Percentiles rank a stretch among this genome's conserved stretches.
These are phyloP conservation scores for Ascochyta clinopodiicola DNA, from an alignment of 2,329 filamentous ascomycete species.

Conservation along the genomic window DNA sequence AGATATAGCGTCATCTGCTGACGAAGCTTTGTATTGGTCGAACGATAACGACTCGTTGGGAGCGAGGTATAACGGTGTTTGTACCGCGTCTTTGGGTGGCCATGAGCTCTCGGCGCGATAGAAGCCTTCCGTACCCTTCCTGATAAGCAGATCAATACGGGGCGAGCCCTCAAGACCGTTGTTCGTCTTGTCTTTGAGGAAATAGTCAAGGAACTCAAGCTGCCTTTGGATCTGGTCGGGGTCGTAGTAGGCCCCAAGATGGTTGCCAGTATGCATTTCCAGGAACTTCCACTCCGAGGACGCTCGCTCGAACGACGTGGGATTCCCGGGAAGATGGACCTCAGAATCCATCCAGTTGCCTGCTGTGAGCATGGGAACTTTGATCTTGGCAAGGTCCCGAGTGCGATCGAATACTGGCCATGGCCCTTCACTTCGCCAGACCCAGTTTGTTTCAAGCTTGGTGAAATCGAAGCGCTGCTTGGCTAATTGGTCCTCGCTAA, in stretches of 20 bases:
- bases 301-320: not conserved
- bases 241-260: not conserved
- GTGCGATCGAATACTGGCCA: not conserved
- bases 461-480: conserved; percentile 1
- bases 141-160: not conserved
- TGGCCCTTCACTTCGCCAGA: not conserved
- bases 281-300: not conserved
- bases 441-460: not conserved
- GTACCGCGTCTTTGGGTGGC: not conserved
- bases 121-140: not conserved
- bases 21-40: not conserved
- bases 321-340: not conserved
- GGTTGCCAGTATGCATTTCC: not conserved
- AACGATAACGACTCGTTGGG: not conserved
- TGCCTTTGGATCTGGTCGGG: not conserved
- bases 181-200: not conserved
- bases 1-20: not conserved
- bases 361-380: conserved; percentile 1
- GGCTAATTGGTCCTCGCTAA: not conserved
- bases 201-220: not conserved
- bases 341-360: conserved; percentile 4
- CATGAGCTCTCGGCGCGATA: not conserved
- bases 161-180: not conserved
- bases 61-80: not conserved
- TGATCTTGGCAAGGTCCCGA: not conserved